Evolutionary conservation across 106 monocot genomes (phyloP).

Genomic region (Chionographis japonica): DNA sequence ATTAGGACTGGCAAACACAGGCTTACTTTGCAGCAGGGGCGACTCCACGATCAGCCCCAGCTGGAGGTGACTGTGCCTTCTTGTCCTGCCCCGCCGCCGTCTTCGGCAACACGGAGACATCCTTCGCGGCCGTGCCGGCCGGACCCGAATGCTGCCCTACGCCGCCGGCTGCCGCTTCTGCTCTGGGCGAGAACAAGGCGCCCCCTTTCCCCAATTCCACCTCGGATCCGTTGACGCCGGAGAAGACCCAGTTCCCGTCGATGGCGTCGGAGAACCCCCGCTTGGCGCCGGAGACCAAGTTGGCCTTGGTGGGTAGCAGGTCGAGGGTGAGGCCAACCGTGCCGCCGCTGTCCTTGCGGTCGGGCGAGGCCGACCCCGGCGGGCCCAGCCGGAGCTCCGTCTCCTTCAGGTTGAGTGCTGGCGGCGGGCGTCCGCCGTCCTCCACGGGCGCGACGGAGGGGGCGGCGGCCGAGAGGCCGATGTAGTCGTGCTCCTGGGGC

Average conservation of each 20-base stretch:
- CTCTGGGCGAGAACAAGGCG: conserved; percentile 26
- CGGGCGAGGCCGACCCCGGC: conserved; percentile 52
- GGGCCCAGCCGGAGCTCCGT: conserved; percentile 75
- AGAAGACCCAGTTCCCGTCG: conserved; percentile 20
- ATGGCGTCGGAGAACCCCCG: conserved; percentile 44
- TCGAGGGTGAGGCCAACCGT: conserved; percentile 29
- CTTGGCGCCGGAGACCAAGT: conserved; percentile 43
- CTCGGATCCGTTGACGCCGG: conserved; percentile 17
- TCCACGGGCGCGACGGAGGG: conserved; percentile 12
- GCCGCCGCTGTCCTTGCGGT: conserved; percentile 16
- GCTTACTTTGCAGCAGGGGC: conserved; percentile 55
- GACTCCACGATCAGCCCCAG: conserved; percentile 3
- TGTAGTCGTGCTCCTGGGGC: conserved; percentile 69
- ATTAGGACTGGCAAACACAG: too few relatives aligned
- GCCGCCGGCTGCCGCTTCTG: not conserved
- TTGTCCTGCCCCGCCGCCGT: conserved; percentile 29
- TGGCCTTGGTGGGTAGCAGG: conserved; percentile 23
- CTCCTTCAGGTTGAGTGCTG: conserved; percentile 28
- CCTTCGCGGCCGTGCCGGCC: not conserved
- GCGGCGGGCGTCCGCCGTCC: not conserved
- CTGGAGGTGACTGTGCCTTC: conserved; percentile 21
- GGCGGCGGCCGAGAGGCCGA: conserved; percentile 41
- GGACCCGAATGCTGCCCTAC: conserved; percentile 1
- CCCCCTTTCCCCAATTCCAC: conserved; percentile 15
- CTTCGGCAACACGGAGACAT: not conserved